These are phyloP conservation scores for Rhodotorula sp. DNA, from an alignment of 1,284 basidiomycete genomes.

Conservation along the genomic window DNA sequence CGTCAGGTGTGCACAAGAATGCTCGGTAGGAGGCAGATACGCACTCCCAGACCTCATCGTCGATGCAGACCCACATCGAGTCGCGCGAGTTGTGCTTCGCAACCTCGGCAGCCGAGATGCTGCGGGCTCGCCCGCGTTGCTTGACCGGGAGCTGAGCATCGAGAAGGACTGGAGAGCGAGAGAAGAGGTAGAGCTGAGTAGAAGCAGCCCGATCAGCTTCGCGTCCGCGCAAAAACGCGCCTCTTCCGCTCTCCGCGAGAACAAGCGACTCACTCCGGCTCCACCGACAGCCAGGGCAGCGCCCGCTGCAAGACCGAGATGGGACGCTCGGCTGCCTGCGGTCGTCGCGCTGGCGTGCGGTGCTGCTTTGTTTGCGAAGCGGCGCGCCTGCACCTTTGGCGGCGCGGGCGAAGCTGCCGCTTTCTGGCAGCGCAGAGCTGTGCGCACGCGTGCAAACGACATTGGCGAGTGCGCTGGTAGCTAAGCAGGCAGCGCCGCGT, in stretches of 20 bases:
- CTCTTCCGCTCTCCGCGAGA: no score
- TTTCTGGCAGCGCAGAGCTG: neutral
- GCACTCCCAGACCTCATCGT: constrained; percentile 68
- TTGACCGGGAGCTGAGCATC: constrained; percentile 8
- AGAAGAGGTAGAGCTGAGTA: constrained; percentile 1
- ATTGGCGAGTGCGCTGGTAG: no score
- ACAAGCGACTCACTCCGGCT: neutral
- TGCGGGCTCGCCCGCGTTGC: neutral
- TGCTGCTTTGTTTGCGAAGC: neutral
- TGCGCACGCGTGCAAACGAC: no score
- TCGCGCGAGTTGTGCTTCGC: constrained; percentile 58
- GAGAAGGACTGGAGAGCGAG: neutral
- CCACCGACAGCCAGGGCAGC: neutral
- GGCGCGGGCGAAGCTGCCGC: neutral
- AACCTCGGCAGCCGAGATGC: constrained; percentile 52
- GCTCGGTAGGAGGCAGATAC: neutral
- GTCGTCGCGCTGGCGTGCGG: neutral
- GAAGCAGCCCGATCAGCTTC: neutral
- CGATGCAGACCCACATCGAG: constrained; percentile 82
- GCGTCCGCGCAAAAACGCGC: neutral
- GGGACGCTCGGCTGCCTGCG: neutral
- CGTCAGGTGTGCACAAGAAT: neutral
- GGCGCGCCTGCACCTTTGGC: neutral
- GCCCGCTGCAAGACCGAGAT: neutral
- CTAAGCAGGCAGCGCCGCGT: no score